These are phyloP conservation scores for Tolypocladium tropicale DNA, from an alignment of 2,329 filamentous ascomycete species.

Conservation along the genomic window DNA sequence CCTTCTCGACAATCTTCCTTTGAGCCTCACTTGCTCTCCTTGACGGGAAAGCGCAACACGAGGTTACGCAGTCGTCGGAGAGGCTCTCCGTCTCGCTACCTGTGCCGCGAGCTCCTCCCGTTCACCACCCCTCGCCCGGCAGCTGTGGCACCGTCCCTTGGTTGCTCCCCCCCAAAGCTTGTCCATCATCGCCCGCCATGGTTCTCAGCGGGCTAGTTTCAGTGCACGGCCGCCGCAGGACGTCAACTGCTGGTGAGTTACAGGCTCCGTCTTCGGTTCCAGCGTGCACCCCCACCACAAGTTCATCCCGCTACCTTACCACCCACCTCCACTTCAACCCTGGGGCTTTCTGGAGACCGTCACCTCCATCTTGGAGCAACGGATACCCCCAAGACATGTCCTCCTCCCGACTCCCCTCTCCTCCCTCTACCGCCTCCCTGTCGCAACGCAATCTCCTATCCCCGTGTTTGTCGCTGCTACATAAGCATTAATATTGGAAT, in stretches of 20 bases:
- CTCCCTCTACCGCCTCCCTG: background rate
- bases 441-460: constrained; percentile 5
- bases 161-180: background rate
- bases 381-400: background rate
- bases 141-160: background rate
- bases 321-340: background rate
- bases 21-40: background rate
- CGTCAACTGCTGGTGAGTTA: constrained; percentile 17
- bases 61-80: background rate
- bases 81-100: background rate
- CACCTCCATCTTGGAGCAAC: background rate
- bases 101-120: background rate
- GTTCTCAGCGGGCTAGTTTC: constrained; percentile 21
- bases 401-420: background rate
- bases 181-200: constrained; percentile 11
- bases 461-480: constrained; percentile 4
- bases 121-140: background rate
- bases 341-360: background rate
- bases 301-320: background rate
- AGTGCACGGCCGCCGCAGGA: constrained; percentile 18
- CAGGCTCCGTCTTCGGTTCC: background rate
- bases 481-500: constrained; percentile 2
- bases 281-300: background rate
- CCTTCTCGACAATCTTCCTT: too few species aligned
- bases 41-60: background rate